Evolutionary conservation across 208 protist species (phyloP).

Genomic region (Leishmania arabica): DNA sequence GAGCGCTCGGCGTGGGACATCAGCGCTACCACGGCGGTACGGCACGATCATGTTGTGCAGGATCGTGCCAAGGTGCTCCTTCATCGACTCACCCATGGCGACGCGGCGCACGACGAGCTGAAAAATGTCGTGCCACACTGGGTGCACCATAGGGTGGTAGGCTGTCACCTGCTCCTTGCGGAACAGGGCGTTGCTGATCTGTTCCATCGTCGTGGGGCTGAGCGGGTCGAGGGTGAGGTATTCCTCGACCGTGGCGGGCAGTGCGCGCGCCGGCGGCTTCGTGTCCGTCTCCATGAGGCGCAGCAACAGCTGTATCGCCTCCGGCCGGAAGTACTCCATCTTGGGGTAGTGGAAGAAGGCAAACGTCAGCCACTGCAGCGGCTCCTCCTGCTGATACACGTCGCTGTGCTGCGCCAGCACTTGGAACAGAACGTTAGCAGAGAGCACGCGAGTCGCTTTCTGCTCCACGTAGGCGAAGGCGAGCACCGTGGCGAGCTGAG

Average conservation of each 20-base stretch:
- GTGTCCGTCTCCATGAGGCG: constrained; percentile 57
- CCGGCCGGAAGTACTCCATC: constrained; percentile 88
- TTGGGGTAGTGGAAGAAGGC: constrained; percentile 91
- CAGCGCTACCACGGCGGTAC: constrained; percentile 82
- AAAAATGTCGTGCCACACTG: constrained; percentile 88
- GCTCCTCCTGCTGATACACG: constrained; percentile 40
- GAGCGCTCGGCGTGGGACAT: constrained; percentile 68
- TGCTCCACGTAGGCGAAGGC: constrained; percentile 88
- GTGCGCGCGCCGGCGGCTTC: constrained; percentile 21
- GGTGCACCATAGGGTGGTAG: constrained; percentile 88
- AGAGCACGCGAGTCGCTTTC: constrained; percentile 74
- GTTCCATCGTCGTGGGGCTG: constrained; percentile 74
- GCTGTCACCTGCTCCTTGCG: constrained; percentile 86
- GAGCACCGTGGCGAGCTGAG: constrained; percentile 48
- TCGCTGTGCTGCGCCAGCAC: constrained; percentile 41
- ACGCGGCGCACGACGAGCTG: constrained; percentile 67
- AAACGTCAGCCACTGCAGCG: constrained; percentile 72
- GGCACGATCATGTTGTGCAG: constrained; percentile 85
- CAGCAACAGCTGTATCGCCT: constrained; percentile 84
- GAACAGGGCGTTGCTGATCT: constrained; percentile 84
- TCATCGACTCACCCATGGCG: constrained; percentile 80
- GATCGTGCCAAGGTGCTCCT: constrained; percentile 85
- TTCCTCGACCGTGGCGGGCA: constrained; percentile 45
- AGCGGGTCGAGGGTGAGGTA: constrained; percentile 73
- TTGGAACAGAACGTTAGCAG: constrained; percentile 73